A percentile compares a stretch with the other conserved stretches of the same genome.
phyloP scores from a whole-genome alignment of 139 green algal species.

The Picochlorum sp. region DNA sequence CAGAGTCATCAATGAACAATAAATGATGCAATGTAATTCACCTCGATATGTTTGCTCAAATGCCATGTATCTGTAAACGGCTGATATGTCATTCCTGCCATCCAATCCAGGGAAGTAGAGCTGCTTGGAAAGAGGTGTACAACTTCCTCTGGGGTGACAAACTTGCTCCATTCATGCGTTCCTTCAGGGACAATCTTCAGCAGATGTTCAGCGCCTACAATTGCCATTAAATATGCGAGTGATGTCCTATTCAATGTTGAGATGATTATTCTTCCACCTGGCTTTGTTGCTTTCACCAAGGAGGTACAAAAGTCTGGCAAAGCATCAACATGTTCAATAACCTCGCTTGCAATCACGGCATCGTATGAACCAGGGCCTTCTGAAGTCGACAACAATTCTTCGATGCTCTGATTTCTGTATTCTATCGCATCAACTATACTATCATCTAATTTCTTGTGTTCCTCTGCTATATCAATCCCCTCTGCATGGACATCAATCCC shows the following conservation, averaged over 20 bases:
- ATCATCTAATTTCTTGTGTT: constrained; percentile 29
- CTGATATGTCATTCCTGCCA: constrained; percentile 56
- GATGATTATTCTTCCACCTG: constrained; percentile 52
- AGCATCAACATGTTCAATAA: constrained; percentile 59
- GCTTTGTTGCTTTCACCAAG: constrained; percentile 12
- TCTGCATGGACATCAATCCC: constrained; percentile 48
- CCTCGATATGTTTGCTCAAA: constrained; percentile 37
- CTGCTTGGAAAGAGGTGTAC: constrained; percentile 32
- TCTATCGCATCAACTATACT: constrained; percentile 17
- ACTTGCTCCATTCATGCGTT: constrained; percentile 81
- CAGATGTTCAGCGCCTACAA: constrained; percentile 78
- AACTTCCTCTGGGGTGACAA: constrained; percentile 86
- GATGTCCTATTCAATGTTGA: constrained; percentile 85
- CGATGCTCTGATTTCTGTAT: constrained; percentile 19
- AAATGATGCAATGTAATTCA: constrained; percentile 78
- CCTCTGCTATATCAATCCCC: constrained; percentile 22
- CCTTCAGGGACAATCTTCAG: constrained; percentile 47
- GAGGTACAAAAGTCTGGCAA: constrained; percentile 35
- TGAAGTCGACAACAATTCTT: constrained; percentile 31
- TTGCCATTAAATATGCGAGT: constrained; percentile 62
- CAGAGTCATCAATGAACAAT: constrained; percentile 13
- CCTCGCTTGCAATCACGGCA: constrained; percentile 55
- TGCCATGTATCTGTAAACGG: constrained; percentile 36
- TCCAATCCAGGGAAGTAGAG: constrained; percentile 23
- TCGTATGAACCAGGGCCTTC: constrained; percentile 33